Base-by-base conservation (phyloP, 2,329 filamentous ascomycete genomes). In the Reticulascus tulasneorum region DNA sequence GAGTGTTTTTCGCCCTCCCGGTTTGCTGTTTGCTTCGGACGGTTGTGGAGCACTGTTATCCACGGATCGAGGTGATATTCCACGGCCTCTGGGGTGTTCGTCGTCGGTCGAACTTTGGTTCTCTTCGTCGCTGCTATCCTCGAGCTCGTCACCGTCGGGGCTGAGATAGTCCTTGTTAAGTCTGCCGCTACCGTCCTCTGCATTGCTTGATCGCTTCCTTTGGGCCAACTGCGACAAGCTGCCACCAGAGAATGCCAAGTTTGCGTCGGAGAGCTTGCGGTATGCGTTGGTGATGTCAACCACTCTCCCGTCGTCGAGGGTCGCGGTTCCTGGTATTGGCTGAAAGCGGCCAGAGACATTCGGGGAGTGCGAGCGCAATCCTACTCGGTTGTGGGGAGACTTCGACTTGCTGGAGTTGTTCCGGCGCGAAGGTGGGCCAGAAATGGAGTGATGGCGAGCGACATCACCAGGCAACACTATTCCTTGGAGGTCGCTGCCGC, bases 51-150 rank as follows among this genome's bases (percentile, higher is more conserved):
- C 59, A 33, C 58, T 60, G 10, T 58, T 62, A 26, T 72, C 69
- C 33, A 65, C 54, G 6, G 60, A 63, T 38, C 72, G 62, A 17
- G 68, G 72, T 15, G 63, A 66, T 45, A 70, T 69, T 57, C 75
- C 80, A 47, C 79, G 71, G 15, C 80, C 80, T 45, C 79, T 67
- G 25, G 69, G 64, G 34, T 76, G 72, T 43, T 89, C 84, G 29
- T 87, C 85, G 27, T 82, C 83, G 2, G 82, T 85, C 41, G 68
- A 68, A 12, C 45, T 48, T 21, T 71, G 65, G 10, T 86, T 83
- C 5, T 87, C 83, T 12, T 87, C 84, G 10, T 87, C 83, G 50
- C 80, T 87, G 35, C 75, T 82, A 47, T 82, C 78, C 23, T 83
- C 78, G 3, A 79, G 65, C 26, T 84, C 71, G 40, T 83, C 80